phyloP scores from a whole-genome alignment of 1,284 basidiomycete species.

The Rhodotorula mucilaginosa region DNA sequence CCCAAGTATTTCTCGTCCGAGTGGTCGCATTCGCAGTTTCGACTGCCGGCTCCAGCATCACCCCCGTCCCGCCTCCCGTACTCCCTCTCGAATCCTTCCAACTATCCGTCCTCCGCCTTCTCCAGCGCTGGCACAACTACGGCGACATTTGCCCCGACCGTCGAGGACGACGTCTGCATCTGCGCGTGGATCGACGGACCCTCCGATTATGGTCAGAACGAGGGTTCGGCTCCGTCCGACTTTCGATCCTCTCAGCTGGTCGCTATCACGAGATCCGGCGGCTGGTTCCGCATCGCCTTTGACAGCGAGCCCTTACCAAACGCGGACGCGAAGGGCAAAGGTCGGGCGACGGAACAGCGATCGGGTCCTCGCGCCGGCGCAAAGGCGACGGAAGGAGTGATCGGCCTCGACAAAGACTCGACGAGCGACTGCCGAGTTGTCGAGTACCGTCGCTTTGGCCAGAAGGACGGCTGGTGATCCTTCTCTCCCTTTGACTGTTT shows the following conservation, averaged over 20 bases:
- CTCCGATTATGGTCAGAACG: background rate
- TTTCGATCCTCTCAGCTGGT: constrained; percentile 61
- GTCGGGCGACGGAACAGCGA: background rate
- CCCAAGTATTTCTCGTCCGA: constrained; percentile 91
- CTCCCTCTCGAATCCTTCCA: constrained; percentile 17
- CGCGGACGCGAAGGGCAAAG: constrained; percentile 52
- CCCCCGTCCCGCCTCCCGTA: constrained; percentile 43
- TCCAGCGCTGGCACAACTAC: background rate
- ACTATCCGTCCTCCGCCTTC: constrained; percentile 8
- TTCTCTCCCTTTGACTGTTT: background rate
- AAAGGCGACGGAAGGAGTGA: constrained; percentile 2
- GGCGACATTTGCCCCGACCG: constrained; percentile 8
- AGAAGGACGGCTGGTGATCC: constrained; percentile 75
- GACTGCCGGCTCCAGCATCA: constrained; percentile 63
- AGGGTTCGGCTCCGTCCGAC: background rate
- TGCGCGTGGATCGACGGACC: constrained; percentile 37
- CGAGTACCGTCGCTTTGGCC: constrained; percentile 73
- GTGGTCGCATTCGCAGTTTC: constrained; percentile 90
- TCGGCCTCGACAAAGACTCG: constrained; percentile 47
- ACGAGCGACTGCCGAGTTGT: constrained; percentile 62
- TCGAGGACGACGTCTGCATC: constrained; percentile 43
- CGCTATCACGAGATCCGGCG: constrained; percentile 79
- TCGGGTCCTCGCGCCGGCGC: background rate
- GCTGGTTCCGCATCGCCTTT: constrained; percentile 85
- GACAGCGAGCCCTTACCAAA: constrained; percentile 52